Conservation (phyloP, 306 rosid genomes). For the Corylus heterophylla region DNA sequence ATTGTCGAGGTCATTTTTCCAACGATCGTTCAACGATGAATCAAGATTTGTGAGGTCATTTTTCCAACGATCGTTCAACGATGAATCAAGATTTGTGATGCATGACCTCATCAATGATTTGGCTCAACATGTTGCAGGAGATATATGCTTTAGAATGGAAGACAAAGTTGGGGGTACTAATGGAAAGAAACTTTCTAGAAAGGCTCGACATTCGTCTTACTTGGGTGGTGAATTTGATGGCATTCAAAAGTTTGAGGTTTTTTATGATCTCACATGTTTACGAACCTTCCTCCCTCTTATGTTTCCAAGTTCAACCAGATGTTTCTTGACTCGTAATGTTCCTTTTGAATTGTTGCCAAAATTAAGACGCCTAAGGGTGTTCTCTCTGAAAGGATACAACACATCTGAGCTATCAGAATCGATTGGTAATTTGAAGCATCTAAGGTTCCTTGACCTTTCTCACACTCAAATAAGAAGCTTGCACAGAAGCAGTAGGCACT, state of each 20-base stretch:
- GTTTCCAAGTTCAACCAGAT: no score
- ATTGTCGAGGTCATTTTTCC: not conserved
- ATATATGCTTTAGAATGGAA: fast-evolving
- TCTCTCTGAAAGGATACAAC: not conserved
- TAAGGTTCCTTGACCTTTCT: not conserved
- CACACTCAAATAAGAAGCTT: no score
- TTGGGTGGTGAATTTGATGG: no score
- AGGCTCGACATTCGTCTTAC: not conserved
- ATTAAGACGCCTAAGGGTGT: not conserved
- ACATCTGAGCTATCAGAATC: not conserved
- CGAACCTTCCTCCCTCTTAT: conserved; percentile 51
- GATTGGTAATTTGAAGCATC: not conserved
- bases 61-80: no score
- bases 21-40: not conserved
- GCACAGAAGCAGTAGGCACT: no score
- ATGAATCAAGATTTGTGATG: no score
- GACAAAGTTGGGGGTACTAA: fast-evolving
- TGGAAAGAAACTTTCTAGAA: not conserved
- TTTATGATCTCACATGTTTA: conserved; percentile 22
- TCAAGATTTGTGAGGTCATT: not conserved
- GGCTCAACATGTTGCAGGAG: not conserved
- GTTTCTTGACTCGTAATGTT: no score
- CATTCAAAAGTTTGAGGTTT: not conserved
- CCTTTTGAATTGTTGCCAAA: not conserved
- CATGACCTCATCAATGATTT: conserved; percentile 22